Base-by-base conservation (phyloP, 352 stramenopile species). In the Globisporangium paddicum region DNA sequence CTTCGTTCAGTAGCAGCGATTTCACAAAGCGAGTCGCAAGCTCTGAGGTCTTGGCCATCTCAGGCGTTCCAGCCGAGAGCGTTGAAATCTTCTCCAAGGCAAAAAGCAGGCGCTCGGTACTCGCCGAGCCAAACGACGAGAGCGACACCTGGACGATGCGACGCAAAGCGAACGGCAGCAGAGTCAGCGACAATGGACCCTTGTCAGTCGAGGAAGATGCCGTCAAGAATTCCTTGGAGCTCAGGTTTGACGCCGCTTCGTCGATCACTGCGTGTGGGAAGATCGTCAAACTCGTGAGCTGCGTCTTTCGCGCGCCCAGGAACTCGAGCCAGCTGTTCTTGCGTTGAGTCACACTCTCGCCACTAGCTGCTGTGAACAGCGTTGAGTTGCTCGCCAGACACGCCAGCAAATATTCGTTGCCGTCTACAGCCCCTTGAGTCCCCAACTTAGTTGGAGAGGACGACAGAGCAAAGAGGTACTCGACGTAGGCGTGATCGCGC, bases 151-250 rank as follows among this genome's bases (percentile, higher is more conserved):
- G 57, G 8, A 87, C 63, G 45, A 89, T 67, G 9, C 77, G 69
- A 23, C 69, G 74, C 54, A 93, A 58, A 8, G 71, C 82, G 42
- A 89, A 93, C 35, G 77, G 80, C 4, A 77, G 55, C 8, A 87
- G 54, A 14, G 67, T 72, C 32, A 76, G 57, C 16, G 75, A 63
- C 40, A 79, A 5, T 28, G 41, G 35, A 5, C 14, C 35, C 2
- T 30, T 23, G 23, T 34, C 28, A 5, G 28, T 1, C 3, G 49
- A 18, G 16, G 62, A 49, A 2, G 60, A 52, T 3, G 63, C 63
- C 19, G 49, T 64, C 55, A 90, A 84, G 35, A 87, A 87, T 14
- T 61, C 55, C 19, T 77, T 74, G 2, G 82, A 75, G 6, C 72
- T 78, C 25, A 92, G 25, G 44, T 89, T 69, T 16, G 72, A 59